Conservation (phyloP, 179 eudicot genomes). For the Beta corolliflora region DNA sequence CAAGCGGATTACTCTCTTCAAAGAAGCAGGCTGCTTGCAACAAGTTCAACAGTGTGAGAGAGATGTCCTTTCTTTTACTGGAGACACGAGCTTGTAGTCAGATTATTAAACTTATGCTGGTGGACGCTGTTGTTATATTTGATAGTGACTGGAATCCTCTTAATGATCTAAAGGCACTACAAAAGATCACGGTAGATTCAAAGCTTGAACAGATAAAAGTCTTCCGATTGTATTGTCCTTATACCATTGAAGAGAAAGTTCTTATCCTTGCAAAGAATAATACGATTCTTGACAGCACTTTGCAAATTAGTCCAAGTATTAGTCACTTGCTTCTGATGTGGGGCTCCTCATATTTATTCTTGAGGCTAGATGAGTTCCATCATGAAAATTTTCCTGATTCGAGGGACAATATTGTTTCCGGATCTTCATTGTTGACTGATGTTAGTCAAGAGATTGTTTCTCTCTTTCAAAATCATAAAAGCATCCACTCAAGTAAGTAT, state of each 20-base stretch:
- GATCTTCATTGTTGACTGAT: constrained; percentile 38
- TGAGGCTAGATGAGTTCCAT: constrained; percentile 70
- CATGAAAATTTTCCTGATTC: constrained; percentile 22
- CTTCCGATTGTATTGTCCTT: constrained; percentile 75
- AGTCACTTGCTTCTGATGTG: constrained; percentile 76
- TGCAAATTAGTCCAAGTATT: constrained; percentile 46
- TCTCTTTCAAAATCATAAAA: constrained; percentile 36
- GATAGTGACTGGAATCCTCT: constrained; percentile 89
- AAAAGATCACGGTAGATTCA: constrained; percentile 67
- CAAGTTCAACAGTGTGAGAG: constrained; percentile 68
- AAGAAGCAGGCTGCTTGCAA: constrained; percentile 72
- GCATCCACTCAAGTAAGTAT: constrained; percentile 28
- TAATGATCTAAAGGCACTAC: constrained; percentile 73
- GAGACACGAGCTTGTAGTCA: constrained; percentile 79
- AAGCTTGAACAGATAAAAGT: constrained; percentile 61
- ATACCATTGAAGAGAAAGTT: constrained; percentile 81
- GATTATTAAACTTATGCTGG: constrained; percentile 57
- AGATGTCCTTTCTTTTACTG: constrained; percentile 64
- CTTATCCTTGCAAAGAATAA: constrained; percentile 67
- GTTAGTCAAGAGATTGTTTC: constrained; percentile 62
- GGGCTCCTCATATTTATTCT: constrained; percentile 78
- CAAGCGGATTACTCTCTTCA: constrained; percentile 39
- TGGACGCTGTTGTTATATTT: constrained; percentile 70
- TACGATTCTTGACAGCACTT: constrained; percentile 47
- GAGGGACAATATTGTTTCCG: constrained; percentile 38